phyloP scores from a whole-genome alignment of 225 moss, liverwort and hornwort genomes.

The Sphagnum contortum region DNA sequence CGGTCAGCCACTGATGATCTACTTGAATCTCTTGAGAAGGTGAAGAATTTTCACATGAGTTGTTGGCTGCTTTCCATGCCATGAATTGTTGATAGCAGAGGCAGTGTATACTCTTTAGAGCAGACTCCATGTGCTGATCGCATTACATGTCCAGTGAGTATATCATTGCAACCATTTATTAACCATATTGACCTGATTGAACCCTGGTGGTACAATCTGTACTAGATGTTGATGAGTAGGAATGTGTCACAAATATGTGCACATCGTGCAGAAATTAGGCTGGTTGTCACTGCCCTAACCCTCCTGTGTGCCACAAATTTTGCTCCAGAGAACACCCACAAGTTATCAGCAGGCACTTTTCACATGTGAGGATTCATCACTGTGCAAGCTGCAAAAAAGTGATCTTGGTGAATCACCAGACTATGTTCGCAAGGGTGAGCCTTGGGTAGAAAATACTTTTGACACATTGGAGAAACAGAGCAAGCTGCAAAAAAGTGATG shows the following conservation, averaged over 20 bases:
- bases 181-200: no score
- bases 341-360: conserved; percentile 22
- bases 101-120: no score
- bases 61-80: no score
- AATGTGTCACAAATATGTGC: no score
- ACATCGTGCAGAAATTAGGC: no score
- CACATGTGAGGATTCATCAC: conserved; percentile 11
- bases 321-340: conserved; percentile 11
- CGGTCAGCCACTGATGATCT: conserved; percentile 7
- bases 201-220: no score
- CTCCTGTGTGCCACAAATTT: not conserved
- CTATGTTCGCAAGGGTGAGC: conserved; percentile 2
- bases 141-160: no score
- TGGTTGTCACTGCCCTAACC: no score
- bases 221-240: no score
- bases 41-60: not conserved
- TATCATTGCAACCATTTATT: no score
- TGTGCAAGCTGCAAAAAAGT: conserved; percentile 8
- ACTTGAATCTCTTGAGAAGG: conserved; percentile 19
- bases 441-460: conserved; percentile 23
- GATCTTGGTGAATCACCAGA: conserved; percentile 5
- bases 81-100: no score
- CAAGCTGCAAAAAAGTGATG: conserved; percentile 6
- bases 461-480: conserved; percentile 11
- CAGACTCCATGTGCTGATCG: no score